phyloP scores from a whole-genome alignment of 768 basidiomycete genomes.

The Leucosporidium yakuticum region DNA sequence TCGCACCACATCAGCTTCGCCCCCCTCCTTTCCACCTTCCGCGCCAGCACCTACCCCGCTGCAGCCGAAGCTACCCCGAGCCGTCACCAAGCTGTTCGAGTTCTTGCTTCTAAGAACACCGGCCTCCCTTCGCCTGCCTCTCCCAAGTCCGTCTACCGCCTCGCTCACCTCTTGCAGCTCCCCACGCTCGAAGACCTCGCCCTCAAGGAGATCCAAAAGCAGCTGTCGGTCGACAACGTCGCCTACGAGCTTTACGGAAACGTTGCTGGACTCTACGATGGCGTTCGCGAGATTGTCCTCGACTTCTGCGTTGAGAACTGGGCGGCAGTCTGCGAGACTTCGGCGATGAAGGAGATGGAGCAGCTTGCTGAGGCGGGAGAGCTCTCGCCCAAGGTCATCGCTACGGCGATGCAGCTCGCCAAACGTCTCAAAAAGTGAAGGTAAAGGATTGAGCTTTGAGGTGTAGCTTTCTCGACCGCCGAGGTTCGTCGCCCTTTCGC shows the following conservation, averaged over 20 bases:
- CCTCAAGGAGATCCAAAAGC: background rate
- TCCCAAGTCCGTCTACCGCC: slow-evolving; percentile 6
- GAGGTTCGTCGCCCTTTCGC: no score
- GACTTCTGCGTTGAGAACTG: background rate
- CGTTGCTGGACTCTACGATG: background rate
- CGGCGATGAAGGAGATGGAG: slow-evolving; percentile 2
- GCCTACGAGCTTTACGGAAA: background rate
- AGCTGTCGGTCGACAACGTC: background rate
- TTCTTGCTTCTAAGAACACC: background rate
- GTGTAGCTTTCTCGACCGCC: no score
- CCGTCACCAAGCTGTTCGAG: background rate
- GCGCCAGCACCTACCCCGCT: background rate
- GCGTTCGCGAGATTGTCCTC: background rate
- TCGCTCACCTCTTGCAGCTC: slow-evolving; percentile 2
- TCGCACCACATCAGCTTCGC: slow-evolving; percentile 3
- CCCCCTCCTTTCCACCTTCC: background rate
- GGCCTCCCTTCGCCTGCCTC: background rate
- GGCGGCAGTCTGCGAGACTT: background rate
- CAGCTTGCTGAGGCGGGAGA: no score
- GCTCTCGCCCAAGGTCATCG: no score
- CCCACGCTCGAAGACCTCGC: background rate
- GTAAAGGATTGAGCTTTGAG: no score
- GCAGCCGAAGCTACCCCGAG: no score
- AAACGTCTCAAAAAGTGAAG: no score
- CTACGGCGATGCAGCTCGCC: no score